Evolutionary conservation across 352 stramenopile species (phyloP).

Genomic region (Phytophthora vignae): DNA sequence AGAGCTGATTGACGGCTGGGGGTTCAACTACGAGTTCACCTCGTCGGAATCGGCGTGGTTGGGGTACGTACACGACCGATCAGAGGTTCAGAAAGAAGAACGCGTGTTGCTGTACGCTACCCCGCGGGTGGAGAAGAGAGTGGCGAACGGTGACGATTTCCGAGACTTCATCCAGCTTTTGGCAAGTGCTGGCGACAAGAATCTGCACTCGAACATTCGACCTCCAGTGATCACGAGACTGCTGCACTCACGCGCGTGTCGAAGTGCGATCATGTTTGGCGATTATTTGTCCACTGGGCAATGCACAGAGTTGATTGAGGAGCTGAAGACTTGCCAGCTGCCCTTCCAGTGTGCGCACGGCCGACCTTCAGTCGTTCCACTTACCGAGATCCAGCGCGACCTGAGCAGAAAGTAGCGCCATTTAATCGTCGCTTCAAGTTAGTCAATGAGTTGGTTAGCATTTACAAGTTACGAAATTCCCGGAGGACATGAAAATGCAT

Average conservation of each 20-base stretch:
- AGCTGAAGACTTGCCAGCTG: conserved; percentile 79
- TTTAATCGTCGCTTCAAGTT: neutral
- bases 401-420: neutral
- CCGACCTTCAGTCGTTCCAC: conserved; percentile 88
- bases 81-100: conserved; percentile 6
- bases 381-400: conserved; percentile 66
- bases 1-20: conserved; percentile 78
- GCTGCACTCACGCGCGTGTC: conserved; percentile 89
- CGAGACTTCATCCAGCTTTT: conserved; percentile 87
- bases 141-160: conserved; percentile 78
- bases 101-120: conserved; percentile 47
- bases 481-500: neutral
- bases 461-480: neutral
- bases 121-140: conserved; percentile 77
- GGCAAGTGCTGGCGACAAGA: conserved; percentile 27
- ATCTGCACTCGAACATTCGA: conserved; percentile 42
- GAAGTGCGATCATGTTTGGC: conserved; percentile 95
- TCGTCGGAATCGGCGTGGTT: conserved; percentile 10
- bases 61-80: neutral
- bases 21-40: conserved; percentile 71
- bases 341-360: conserved; percentile 94
- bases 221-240: conserved; percentile 85
- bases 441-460: neutral
- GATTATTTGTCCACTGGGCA: conserved; percentile 77
- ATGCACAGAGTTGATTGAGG: conserved; percentile 75